Percentiles rank a stretch among this genome's conserved stretches.
phyloP scores from a whole-genome alignment of 2,329 filamentous ascomycete genomes.

The Aureobasidium sp. region DNA sequence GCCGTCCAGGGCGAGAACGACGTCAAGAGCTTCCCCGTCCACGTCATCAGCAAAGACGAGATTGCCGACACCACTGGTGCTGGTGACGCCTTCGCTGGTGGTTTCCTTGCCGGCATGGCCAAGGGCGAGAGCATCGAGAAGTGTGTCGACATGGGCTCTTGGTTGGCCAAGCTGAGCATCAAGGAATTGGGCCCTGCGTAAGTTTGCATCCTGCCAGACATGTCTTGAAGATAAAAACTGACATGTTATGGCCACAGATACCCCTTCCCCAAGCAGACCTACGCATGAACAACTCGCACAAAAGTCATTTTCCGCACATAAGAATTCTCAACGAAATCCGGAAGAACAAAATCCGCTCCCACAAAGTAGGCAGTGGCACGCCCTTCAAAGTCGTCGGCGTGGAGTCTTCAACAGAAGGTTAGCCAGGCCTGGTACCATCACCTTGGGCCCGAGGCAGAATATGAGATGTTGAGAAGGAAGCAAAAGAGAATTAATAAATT shows the following conservation, averaged over 20 bases:
- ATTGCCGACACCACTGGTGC: conserved; percentile 97
- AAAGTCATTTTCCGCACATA: neutral
- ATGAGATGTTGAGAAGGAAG: neutral
- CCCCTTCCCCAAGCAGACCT: conserved; percentile 33
- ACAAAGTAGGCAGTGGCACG: neutral
- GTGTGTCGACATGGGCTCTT: conserved; percentile 86
- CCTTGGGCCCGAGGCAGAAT: neutral
- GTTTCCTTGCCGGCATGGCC: conserved; percentile 83
- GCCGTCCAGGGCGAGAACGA: conserved; percentile 54
- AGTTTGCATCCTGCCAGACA: conserved; percentile 40
- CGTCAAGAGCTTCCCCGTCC: conserved; percentile 73
- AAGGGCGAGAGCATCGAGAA: conserved; percentile 73
- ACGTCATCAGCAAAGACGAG: conserved; percentile 64
- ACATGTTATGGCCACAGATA: conserved; percentile 21
- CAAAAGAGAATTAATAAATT: neutral
- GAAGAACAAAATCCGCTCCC: neutral
- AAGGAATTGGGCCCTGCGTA: conserved; percentile 94
- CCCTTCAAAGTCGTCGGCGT: neutral
- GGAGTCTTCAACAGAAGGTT: conserved; percentile 4
- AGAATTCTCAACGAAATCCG: conserved; percentile 5
- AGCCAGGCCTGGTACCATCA: neutral
- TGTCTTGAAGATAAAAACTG: conserved; percentile 29
- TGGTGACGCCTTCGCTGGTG: conserved; percentile 91
- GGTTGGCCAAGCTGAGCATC: conserved; percentile 90
- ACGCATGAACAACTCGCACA: conserved; percentile 17